Conservation (phyloP, 106 monocot genomes). For the Dendrobium officinale region DNA sequence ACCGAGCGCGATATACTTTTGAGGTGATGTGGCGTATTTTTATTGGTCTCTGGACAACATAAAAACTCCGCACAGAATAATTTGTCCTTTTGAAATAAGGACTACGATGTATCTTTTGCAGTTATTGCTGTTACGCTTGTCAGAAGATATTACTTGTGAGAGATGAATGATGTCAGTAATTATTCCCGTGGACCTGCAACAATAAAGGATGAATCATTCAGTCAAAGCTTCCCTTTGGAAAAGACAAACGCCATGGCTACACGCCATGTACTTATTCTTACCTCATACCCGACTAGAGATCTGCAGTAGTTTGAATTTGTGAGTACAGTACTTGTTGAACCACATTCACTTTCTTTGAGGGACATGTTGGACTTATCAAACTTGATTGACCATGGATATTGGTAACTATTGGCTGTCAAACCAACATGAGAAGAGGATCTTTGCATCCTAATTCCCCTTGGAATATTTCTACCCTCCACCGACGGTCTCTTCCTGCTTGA, state of each 20-base stretch:
- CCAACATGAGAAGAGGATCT: constrained; percentile 46
- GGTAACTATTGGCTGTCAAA: constrained; percentile 29
- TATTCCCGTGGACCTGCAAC: constrained; percentile 16
- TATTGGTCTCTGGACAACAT: too few relatives aligned
- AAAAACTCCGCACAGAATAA: too few relatives aligned
- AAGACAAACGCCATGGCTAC: background rate
- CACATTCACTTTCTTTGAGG: constrained; percentile 59
- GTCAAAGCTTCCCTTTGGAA: background rate
- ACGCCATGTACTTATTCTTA: background rate
- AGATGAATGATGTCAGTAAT: constrained; percentile 16
- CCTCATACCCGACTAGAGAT: constrained; percentile 14
- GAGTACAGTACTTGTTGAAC: constrained; percentile 44
- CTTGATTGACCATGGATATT: constrained; percentile 54
- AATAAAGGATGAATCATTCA: constrained; percentile 2
- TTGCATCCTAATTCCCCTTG: constrained; percentile 45
- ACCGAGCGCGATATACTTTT: too few relatives aligned
- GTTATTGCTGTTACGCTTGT: constrained; percentile 2
- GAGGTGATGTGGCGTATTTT: too few relatives aligned
- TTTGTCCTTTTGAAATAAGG: too few relatives aligned
- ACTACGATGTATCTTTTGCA: background rate
- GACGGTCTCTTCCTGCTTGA: constrained; percentile 34
- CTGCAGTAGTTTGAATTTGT: constrained; percentile 45
- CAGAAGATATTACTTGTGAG: background rate
- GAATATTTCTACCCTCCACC: constrained; percentile 36
- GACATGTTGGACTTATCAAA: constrained; percentile 47